A percentile compares a stretch with the other conserved stretches of the same genome.
These are phyloP conservation scores for Cicer judaicum DNA, from an alignment of 306 rosid species.

Conservation along the genomic window DNA sequence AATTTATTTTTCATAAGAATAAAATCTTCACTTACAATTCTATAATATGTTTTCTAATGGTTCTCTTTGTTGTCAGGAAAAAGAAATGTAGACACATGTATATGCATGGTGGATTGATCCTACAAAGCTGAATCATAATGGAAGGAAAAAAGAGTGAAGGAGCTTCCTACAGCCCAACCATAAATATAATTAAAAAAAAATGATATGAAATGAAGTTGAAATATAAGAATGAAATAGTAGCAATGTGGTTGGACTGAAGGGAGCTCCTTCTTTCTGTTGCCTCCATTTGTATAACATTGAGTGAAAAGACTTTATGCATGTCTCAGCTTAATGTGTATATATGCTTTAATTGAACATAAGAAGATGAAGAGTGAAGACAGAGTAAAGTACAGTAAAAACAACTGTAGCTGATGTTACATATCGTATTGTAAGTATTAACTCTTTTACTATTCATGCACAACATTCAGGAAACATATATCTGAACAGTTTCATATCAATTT, in stretches of 20 bases:
- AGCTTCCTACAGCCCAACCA: conserved; percentile 54
- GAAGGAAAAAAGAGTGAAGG: conserved; percentile 49
- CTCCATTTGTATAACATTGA: conserved; percentile 33
- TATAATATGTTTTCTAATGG: no score
- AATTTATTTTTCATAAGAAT: no score
- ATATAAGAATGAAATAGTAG: no score
- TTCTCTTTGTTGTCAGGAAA: not conserved
- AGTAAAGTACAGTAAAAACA: not conserved
- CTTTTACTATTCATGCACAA: conserved; percentile 26
- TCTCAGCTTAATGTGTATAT: conserved; percentile 26
- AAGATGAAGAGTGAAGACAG: not conserved
- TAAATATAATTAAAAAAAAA: no score
- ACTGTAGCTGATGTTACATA: conserved; percentile 21
- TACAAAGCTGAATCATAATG: conserved; percentile 4
- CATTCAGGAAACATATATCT: conserved; percentile 25
- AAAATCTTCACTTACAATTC: no score
- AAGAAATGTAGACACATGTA: not conserved
- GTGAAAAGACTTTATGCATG: conserved; percentile 33
- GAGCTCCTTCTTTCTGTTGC: conserved; percentile 58
- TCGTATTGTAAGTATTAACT: conserved; percentile 48
- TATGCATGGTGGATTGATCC: not conserved
- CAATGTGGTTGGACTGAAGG: conserved; percentile 54
- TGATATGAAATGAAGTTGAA: no score
- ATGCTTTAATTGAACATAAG: conserved; percentile 14
- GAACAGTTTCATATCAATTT: not conserved